Evolutionary conservation across 495 filamentous ascomycete species (phyloP), one percentile per base, ranked within the genome.

Genomic region (Penicillium atrosanguineum): DNA sequence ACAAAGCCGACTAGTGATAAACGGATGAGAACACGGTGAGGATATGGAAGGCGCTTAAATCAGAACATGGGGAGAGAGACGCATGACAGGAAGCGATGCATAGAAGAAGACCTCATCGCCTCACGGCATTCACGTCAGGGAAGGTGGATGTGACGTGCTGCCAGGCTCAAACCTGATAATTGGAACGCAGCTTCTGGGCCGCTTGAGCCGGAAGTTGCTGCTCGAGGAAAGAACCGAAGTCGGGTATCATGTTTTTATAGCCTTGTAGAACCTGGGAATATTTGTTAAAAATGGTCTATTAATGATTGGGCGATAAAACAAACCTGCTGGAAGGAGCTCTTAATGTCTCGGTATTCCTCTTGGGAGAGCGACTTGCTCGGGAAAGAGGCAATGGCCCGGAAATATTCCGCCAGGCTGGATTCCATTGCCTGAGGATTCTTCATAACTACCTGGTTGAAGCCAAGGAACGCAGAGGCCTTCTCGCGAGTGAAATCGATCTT

Each of bases 401-500:
- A 95, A 67, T 91, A 95, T 15, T 87, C 86, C 44, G 83, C 77
- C 21, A 99, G 75, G 52, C 84, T 87, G 40, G 84, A 82, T 70
- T 96, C 93, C 85, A 97, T 95, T 4, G 91, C 90, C 67, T 89
- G 83, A 3, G 94, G 95, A 58, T 97, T 97, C 67, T 82, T 80
- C 53, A 89, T 83, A 4, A 97, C 88, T 50, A 93, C 83, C 52
- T 87, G 77, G 52, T 87, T 87, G 74, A 98, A 96, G 0, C 94
- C 94, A 56, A 89, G 81, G 69, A 97, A 87, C 2, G 95, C 93
- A 16, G 92, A 91, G 0, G 87, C 90, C 74, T 97, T 98, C 73
- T 99, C 94, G 49, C 95, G 89, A 11, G 92, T 93, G 60, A 87
- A 87, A 43, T 91, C 87, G 38, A 97, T 88, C 50, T 89, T 88